These are phyloP conservation scores for Tricholoma sp. DNA, from an alignment of 768 basidiomycete genomes.

Conservation along the genomic window DNA sequence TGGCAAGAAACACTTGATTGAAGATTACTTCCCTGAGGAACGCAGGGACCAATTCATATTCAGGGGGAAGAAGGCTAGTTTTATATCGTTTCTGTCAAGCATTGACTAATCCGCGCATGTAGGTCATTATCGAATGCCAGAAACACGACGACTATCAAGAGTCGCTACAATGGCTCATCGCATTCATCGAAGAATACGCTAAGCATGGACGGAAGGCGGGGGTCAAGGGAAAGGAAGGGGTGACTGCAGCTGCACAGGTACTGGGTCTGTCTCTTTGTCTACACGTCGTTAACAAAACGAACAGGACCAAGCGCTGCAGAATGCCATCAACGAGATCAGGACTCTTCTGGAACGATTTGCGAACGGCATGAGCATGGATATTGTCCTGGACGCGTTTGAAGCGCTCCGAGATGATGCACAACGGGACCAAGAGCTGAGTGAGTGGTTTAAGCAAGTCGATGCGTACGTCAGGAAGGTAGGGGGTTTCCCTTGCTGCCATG, in stretches of 20 bases:
- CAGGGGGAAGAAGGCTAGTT: conserved; percentile 78
- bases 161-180: conserved; percentile 69
- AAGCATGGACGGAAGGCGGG: conserved; percentile 35
- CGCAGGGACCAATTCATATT: conserved; percentile 91
- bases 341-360: conserved; percentile 91
- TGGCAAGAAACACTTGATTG: conserved; percentile 62
- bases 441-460: conserved; percentile 67
- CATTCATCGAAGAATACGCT: conserved; percentile 58
- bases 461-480: conserved; percentile 60
- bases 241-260: conserved; percentile 21
- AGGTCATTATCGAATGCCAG: conserved; percentile 87
- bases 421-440: conserved; percentile 66
- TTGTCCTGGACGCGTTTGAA: conserved; percentile 65
- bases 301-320: conserved; percentile 52
- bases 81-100: not conserved
- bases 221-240: conserved; percentile 16
- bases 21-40: conserved; percentile 89
- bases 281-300: not conserved
- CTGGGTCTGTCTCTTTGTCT: not conserved
- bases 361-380: conserved; percentile 59
- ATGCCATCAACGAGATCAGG: conserved; percentile 60
- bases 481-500: not conserved
- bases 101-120: not conserved
- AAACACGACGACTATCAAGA: conserved; percentile 88
- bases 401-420: conserved; percentile 69